Evolutionary conservation across 108 stramenopile genomes (phyloP).

Genomic region (Fistulifera solaris): DNA sequence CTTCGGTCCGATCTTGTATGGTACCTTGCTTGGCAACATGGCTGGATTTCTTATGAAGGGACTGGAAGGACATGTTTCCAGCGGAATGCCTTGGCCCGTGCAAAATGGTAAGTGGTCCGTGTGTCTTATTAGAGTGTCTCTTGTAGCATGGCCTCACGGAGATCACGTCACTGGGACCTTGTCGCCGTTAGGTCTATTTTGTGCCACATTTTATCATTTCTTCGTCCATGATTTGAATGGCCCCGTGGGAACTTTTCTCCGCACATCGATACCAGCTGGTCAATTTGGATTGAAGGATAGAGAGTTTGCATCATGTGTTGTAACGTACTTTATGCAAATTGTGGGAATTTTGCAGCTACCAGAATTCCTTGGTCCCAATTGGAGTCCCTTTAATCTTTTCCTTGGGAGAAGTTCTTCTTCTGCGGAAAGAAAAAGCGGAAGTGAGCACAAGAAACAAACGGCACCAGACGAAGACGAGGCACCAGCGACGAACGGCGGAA

Average conservation of each 20-base stretch:
- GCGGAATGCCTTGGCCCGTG: slow-evolving; percentile 59
- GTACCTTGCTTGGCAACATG: slow-evolving; percentile 70
- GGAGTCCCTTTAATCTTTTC: slow-evolving; percentile 42
- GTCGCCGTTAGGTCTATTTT: slow-evolving; percentile 4
- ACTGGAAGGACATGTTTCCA: slow-evolving; percentile 40
- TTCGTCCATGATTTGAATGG: slow-evolving; percentile 59
- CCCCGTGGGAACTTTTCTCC: slow-evolving; percentile 38
- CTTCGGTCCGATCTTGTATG: slow-evolving; percentile 73
- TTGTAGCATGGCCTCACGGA: not conserved
- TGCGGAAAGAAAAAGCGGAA: too few species aligned
- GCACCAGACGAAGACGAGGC: not conserved
- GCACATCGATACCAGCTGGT: slow-evolving; percentile 22
- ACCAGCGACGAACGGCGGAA: slow-evolving; percentile 20
- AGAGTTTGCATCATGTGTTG: slow-evolving; percentile 43
- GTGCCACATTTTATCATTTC: slow-evolving; percentile 69
- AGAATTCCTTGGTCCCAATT: slow-evolving; percentile 53
- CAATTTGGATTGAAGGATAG: slow-evolving; percentile 36
- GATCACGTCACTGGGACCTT: not conserved
- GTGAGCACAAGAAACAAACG: slow-evolving; percentile 2
- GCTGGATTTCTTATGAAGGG: slow-evolving; percentile 55
- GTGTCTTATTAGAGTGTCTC: not conserved
- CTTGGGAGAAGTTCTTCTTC: not conserved
- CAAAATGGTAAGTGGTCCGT: slow-evolving; percentile 36
- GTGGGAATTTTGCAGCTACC: slow-evolving; percentile 56
- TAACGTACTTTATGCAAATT: slow-evolving; percentile 58